Base-by-base conservation (phyloP, 768 basidiomycete species). In the Rhodotorula paludigena region DNA sequence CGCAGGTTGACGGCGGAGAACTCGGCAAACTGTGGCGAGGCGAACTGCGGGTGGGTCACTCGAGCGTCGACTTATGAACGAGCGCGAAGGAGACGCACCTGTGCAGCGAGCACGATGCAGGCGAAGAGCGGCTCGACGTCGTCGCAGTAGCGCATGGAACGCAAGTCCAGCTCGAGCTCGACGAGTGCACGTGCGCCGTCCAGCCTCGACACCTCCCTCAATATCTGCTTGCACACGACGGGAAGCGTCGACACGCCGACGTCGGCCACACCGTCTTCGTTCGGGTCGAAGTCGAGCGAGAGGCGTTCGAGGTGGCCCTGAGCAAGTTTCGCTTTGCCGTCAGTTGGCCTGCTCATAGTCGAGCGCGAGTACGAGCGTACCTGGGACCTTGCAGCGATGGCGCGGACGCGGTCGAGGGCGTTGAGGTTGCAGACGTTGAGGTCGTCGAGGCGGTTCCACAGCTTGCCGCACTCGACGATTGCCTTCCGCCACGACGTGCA, bases 1-100 rank as follows among this genome's bases (percentile, higher is more conserved):
- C 5, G 2, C 21, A 71, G 53, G 48, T 59, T 60, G 57, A 71
- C 61, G 25, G 69, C 64, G 18, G 39, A 38, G 61, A 60, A 55
- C 48, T 71, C 69, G 45, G 58, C 57, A 57, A 71, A 71, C 28
- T 63, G 56, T 5, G n/a, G n/a, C n/a, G n/a, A n/a, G n/a, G n/a
- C n/a, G n/a, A n/a, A n/a, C n/a, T n/a, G n/a, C n/a, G n/a, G n/a
- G n/a, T n/a, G 18, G 23, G 53, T 39, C 35, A 38, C 7, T 25
- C 33, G 36, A 15, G 35, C 6, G 7, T 16, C n/a, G 21, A 49
- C 7, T 6, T 48, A 3, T 8, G 36, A 20, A 14, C 18, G 25
- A 28, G 8, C 6, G 41, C 11, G 41, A 25, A 18, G 3, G 60
- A 23, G 45, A 21, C 35, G 45, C 5, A 53, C 60, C 49, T 54